Base-by-base conservation (phyloP, 2,329 filamentous ascomycete species). In the Escovopsis sp. region DNA sequence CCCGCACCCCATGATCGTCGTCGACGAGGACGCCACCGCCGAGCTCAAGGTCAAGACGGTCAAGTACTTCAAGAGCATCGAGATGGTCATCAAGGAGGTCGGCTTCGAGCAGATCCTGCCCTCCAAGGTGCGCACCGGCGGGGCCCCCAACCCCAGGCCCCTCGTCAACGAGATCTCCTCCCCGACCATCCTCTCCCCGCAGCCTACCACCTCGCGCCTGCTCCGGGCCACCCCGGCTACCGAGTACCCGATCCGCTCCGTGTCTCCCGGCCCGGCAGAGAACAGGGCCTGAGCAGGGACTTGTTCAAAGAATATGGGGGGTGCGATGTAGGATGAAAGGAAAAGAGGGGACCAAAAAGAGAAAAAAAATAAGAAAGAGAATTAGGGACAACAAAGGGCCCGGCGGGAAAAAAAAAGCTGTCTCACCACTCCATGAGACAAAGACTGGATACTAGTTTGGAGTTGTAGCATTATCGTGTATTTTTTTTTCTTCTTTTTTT, bases 1-100 rank as follows among this genome's bases (percentile, higher is more conserved):
- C 58, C 80, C 77, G 4, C 81, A 88, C 53, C 79, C 84, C 41
- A 77, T 91, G 69, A 78, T 91, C 49, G 83, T 89, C 9, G 83
- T 82, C 37, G 85, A 93, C 53, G 83, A 89, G 52, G 84, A 89
- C 55, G 79, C 80, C 13, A 84, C 80, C 1, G 64, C 81, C 12
- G 79, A 84, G 57, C 64, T 84, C 40, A 78, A 79, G 56, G 79
- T 84, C 47, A 84, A 84, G 66, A 84, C 80, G 0, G 80, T 84
- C 52, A 75, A 72, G 65, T 83, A 83, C 57, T 83, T 83, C 59
- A 81, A 81, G 62, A 77, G 73, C 47, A 81, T 83, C 51, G 79
- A 83, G 58, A 69, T 76, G 52, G 69, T 80, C 2, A 76, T 76
- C 35, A 67, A 56, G 20, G 63, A 67, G 45, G 66, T 72, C 50